Conservation (phyloP, 495 filamentous ascomycete species). For the Lasiosphaeriaceae sp. region DNA sequence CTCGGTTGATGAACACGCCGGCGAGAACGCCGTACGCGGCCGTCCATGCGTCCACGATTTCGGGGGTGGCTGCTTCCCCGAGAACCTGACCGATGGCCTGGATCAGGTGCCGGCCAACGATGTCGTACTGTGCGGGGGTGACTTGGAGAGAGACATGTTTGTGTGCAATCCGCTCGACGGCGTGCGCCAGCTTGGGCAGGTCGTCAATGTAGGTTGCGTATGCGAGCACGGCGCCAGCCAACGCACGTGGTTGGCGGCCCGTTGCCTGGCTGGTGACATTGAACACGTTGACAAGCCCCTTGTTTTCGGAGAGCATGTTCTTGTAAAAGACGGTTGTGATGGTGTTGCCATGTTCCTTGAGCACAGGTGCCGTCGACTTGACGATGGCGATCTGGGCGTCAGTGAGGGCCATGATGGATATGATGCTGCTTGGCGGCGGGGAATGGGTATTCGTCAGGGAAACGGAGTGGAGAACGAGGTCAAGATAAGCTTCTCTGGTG, state of each 20-base stretch:
- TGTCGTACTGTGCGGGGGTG: conserved; percentile 60
- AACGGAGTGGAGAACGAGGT: no score
- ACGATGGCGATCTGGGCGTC: conserved; percentile 47
- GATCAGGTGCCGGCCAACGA: conserved; percentile 65
- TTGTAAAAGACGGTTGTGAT: conserved; percentile 69
- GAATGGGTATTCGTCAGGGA: no score
- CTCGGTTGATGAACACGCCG: conserved; percentile 60
- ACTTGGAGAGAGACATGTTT: conserved; percentile 73
- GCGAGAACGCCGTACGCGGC: conserved; percentile 63
- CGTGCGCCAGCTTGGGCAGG: conserved; percentile 54
- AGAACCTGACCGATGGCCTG: conserved; percentile 65
- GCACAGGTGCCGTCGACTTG: conserved; percentile 58
- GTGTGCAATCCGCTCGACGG: conserved; percentile 69
- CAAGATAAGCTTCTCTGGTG: no score
- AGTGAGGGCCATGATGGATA: conserved; percentile 30
- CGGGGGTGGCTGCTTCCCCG: conserved; percentile 60
- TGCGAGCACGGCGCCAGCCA: conserved; percentile 63
- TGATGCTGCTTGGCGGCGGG: conserved; percentile 1
- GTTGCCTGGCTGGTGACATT: conserved; percentile 61
- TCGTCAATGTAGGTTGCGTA: conserved; percentile 72
- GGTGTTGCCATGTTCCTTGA: conserved; percentile 59
- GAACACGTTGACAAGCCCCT: conserved; percentile 62
- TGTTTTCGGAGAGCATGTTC: conserved; percentile 59
- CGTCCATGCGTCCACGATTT: conserved; percentile 64
- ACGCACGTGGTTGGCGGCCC: conserved; percentile 60